Evolutionary conservation across 2,329 filamentous ascomycete species (phyloP), one percentile per base, ranked within the genome.

Genomic region (Tothia fuscella): DNA sequence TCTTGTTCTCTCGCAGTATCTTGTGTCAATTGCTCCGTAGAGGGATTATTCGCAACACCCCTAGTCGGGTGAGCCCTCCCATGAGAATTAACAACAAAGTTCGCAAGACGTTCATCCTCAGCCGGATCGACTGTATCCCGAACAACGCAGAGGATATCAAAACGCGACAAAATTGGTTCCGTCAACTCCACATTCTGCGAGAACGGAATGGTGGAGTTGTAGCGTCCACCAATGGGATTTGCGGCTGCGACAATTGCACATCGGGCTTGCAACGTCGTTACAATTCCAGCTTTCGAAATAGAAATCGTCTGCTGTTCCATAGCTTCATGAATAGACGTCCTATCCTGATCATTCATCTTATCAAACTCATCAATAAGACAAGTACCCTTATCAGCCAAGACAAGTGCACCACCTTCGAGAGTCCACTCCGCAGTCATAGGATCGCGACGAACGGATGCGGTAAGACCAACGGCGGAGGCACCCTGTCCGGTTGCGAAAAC

Each of bases 261-360:
- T 29, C 91, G 82, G 32, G 91, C 91, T 61, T 98, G 89, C 1
- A 98, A 71, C 0, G 91, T 96, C 1, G 91, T 98, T 32, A 98
- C 91, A 47, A 98, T 98, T 63, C 91, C 91, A 1, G 91, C 91
- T 60, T 98, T 98, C 49, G 87, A 94, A 56, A 98, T 98, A 47
- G 89, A 96, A 51, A 98, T 98, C 2, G 91, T 98, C 65, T 98
- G 91, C 63, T 98, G 91, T 63, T 98, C 91, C 91, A 98, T 98
- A 46, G 91, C 91, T 70, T 98, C 91, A 72, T 98, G 91, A 52
- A 98, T 98, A 6, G 87, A 94, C 1, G 91, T 96, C 49, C 91
- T 78, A 61, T 98, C 91, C 58, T 96, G 87, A 59, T 98, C 91
- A 60, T 96, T 96, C 91, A 98, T 98, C 72, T 98, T 98, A 74